These are phyloP conservation scores for Beauveria pseudobassiana DNA, from an alignment of 2,329 filamentous ascomycete species.

Conservation along the genomic window DNA sequence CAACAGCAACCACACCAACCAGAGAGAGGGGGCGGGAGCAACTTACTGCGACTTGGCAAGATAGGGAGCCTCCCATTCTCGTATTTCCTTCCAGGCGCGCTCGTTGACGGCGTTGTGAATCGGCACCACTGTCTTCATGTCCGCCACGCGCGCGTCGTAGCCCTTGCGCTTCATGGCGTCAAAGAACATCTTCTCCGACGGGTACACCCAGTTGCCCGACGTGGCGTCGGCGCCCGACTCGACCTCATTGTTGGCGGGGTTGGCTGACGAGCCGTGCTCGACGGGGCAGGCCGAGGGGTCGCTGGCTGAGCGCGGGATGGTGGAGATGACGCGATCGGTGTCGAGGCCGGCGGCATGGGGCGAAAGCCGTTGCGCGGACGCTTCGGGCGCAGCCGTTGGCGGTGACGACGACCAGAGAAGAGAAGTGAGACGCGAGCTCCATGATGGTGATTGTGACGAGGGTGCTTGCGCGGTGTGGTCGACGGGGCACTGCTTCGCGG, in stretches of 20 bases:
- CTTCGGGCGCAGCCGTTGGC: slow-evolving; percentile 17
- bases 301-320: slow-evolving; percentile 59
- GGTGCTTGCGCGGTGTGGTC: slow-evolving; percentile 21
- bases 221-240: slow-evolving; percentile 64
- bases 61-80: slow-evolving; percentile 74
- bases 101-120: slow-evolving; percentile 99
- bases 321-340: slow-evolving; percentile 66
- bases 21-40: too few species aligned
- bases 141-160: slow-evolving; percentile 59
- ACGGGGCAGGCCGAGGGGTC: slow-evolving; percentile 31
- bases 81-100: slow-evolving; percentile 87
- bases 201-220: slow-evolving; percentile 93
- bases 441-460: slow-evolving; percentile 27
- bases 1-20: neutral
- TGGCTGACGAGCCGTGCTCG: slow-evolving; percentile 28
- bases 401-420: slow-evolving; percentile 29
- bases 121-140: slow-evolving; percentile 88
- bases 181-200: slow-evolving; percentile 96
- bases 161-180: slow-evolving; percentile 92
- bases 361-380: slow-evolving; percentile 12
- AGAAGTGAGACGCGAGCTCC: slow-evolving; percentile 35
- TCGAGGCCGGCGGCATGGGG: slow-evolving; percentile 37
- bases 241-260: slow-evolving; percentile 65
- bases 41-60: slow-evolving; percentile 47
- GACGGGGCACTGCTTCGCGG: slow-evolving; percentile 23